phyloP scores from a whole-genome alignment of 1,284 basidiomycete species.

The Ganoderma multipileum region DNA sequence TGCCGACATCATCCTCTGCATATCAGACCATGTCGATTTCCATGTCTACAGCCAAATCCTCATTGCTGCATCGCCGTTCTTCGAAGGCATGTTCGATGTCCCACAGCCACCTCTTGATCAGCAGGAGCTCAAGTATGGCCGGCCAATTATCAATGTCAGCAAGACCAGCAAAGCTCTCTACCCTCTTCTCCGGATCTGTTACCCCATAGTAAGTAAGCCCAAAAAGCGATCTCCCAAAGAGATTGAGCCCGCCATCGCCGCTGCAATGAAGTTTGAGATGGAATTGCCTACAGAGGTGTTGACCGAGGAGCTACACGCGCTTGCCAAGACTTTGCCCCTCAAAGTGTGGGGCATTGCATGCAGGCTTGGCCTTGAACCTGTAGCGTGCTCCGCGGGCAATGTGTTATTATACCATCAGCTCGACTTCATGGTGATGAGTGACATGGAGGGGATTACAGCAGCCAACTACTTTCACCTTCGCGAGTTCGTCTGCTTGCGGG shows the following conservation, averaged over 20 bases:
- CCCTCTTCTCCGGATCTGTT: slow-evolving; percentile 46
- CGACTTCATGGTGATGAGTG: slow-evolving; percentile 6
- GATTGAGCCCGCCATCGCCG: slow-evolving; percentile 19
- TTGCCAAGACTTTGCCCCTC: slow-evolving; percentile 7
- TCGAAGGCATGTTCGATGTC: slow-evolving; percentile 27
- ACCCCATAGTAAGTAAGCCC: slow-evolving; percentile 40
- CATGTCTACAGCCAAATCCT: slow-evolving; percentile 29
- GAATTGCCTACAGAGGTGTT: slow-evolving; percentile 19
- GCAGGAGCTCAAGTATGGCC: slow-evolving; percentile 3
- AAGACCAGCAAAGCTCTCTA: slow-evolving; percentile 44
- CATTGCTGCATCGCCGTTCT: slow-evolving; percentile 29
- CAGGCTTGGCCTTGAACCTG: slow-evolving; percentile 18
- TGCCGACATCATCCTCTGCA: slow-evolving; percentile 20
- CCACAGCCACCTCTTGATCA: slow-evolving; percentile 14
- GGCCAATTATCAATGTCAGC: slow-evolving; percentile 36
- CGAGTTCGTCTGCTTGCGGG: not conserved
- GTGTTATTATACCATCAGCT: not conserved
- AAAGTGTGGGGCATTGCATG: slow-evolving; percentile 23
- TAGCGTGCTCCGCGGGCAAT: slow-evolving; percentile 19
- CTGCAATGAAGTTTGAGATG: slow-evolving; percentile 33
- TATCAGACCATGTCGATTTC: slow-evolving; percentile 19
- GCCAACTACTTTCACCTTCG: slow-evolving; percentile 25
- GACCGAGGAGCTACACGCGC: slow-evolving; percentile 10
- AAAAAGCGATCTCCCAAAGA: slow-evolving; percentile 15
- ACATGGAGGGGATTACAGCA: slow-evolving; percentile 22